Base-by-base conservation (phyloP, 2,329 filamentous ascomycete species). In the Lojkania enalia region DNA sequence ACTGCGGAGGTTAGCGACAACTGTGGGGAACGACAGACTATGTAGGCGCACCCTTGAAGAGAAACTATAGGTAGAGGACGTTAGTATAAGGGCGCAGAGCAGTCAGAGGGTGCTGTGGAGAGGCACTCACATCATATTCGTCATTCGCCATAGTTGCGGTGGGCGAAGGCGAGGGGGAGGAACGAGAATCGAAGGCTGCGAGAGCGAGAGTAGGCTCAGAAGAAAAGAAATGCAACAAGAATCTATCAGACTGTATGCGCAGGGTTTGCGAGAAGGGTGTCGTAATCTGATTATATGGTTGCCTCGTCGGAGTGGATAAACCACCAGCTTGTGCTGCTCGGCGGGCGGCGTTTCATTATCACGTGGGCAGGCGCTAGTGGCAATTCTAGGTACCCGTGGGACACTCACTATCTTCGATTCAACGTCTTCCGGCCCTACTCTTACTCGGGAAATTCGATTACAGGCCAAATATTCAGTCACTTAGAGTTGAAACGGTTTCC, bases 121-220 rank as follows among this genome's bases (percentile, higher is more conserved):
- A 45, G 44, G 48, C 42, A 59, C 90, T 81, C 79, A 97, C 92
- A 86, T 99, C 94, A 80, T 99, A 99, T 81, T 99, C 94, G 83
- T 99, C 94, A 86, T 97, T 99, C 71, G 92, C 94, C 94, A 97
- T 99, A 44, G 64, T 63, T 67, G 65, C 55, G 52, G 64, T 68
- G 61, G 57, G 58, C 49, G 58, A 54, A 55, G 61, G 51, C 39
- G 53, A 35, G 38, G 39, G 40, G 38, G 31, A 27, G 39, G 21
- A 48, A 41, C 33, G 35, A 38, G 44, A 9, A n/a, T 27, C 7
- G 44, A 30, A 44, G 42, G 31, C 35, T 35, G 36, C 44, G 38
- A 43, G 37, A 42, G 49, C 47, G 51, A 37, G 36, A 42, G 41
- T 41, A 48, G 19, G 14, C 27, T 13, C n/a, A 23, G 35, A 20